Evolutionary conservation across 2,329 filamentous ascomycete species (phyloP).

Genomic region (Colletotrichum viniferum): DNA sequence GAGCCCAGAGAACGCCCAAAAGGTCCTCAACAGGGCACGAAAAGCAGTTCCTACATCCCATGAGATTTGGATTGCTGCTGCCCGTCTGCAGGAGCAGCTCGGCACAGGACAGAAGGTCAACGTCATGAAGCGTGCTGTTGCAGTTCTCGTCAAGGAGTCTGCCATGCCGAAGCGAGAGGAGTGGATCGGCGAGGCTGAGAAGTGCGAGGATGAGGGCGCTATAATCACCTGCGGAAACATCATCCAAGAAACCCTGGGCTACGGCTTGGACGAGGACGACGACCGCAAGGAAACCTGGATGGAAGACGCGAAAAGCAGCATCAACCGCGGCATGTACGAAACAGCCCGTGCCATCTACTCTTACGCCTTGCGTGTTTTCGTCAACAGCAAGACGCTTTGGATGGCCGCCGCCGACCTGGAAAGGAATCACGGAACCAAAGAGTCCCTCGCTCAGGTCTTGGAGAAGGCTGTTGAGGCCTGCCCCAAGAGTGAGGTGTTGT

Average conservation of each 20-base stretch:
- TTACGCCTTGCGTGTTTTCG: constrained; percentile 87
- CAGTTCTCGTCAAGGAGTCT: constrained; percentile 85
- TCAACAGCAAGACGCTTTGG: constrained; percentile 87
- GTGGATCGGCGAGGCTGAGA: constrained; percentile 94
- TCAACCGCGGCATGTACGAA: constrained; percentile 81
- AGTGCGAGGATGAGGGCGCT: constrained; percentile 91
- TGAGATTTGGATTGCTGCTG: constrained; percentile 96
- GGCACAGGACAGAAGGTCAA: constrained; percentile 81
- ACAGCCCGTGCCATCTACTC: constrained; percentile 94
- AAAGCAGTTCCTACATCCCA: constrained; percentile 92
- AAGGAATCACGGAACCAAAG: constrained; percentile 83
- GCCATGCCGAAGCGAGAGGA: constrained; percentile 98
- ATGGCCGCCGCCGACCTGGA: constrained; percentile 90
- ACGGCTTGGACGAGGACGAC: constrained; percentile 92
- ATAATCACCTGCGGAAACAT: constrained; percentile 87
- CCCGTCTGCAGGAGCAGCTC: constrained; percentile 85
- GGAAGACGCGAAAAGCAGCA: constrained; percentile 86
- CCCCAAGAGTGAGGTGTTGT: constrained; percentile 87
- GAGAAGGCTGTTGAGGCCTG: constrained; percentile 95
- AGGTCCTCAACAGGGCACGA: constrained; percentile 92
- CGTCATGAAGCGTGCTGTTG: constrained; percentile 93
- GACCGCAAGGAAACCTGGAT: constrained; percentile 96
- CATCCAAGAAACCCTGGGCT: constrained; percentile 90
- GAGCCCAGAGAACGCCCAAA: constrained; percentile 88
- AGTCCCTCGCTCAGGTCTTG: constrained; percentile 81